Base-by-base conservation (phyloP, 306 rosid genomes). In the Canavalia ensiformis region DNA sequence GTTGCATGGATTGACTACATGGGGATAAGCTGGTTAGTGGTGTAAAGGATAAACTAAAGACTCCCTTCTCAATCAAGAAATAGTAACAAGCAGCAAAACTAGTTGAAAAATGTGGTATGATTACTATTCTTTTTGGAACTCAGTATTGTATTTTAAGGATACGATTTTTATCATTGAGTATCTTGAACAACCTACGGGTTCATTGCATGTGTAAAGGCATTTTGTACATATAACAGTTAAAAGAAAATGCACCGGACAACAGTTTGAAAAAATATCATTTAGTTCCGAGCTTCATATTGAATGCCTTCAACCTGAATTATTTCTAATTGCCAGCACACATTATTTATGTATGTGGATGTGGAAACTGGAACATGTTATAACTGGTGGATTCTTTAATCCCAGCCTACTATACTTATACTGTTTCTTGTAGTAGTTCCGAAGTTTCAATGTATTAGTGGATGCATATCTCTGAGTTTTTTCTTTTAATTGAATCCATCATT, bases 401-500 rank as follows among this genome's bases (percentile, higher is more conserved):
- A 45, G 56, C 60, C 1, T 80, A 70, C 58, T 60, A 39, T 50
- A n/a, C 35, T 50, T 68, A 29, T 57, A 39, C 5, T 59, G 10
- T 65, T 29, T 37, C 28, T 54, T 70, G 62, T 45, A 6, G 60
- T 49, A 13, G 62, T 71, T 46, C 12, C 25, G 46, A 71, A 64
- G 50, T 64, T 70, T 12, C 49, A n/a, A 59, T 75, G 66, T 80
- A 30, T 56, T 35, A 45, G 31, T 8, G 4, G 46, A 59, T 57
- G 68, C 68, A 85, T 5, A 49, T 57, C 31, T 25, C 51, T 7
- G 5, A 31, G 44, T 42, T 64, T 7, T 6, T 47, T 47, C 42
- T 50, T 6, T 55, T 66, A 64, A 42, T 30, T 73, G 31, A 56
- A 51, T 58, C 65, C 54, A 71, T 49, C 68, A 39, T 82, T 52